A percentile compares a stretch with the other conserved stretches of the same genome.
Conservation (phyloP, 2,329 filamentous ascomycete species). For the Fusarium neocosmosporiellum region DNA sequence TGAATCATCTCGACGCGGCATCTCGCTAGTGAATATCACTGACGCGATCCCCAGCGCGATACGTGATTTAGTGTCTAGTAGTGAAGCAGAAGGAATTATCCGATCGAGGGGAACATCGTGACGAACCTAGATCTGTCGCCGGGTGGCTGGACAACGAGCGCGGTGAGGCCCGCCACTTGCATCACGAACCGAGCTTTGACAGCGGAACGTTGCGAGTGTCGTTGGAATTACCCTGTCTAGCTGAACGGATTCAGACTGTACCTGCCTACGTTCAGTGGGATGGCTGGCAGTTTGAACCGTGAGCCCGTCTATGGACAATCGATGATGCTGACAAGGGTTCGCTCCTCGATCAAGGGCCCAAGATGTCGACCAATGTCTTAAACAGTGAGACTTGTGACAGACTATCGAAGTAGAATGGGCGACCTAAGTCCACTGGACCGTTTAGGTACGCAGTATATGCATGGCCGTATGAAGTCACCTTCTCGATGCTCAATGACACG, state of each 20-base stretch:
- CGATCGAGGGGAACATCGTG: constrained; percentile 21
- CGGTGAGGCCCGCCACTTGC: constrained; percentile 1
- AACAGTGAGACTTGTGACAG: not conserved
- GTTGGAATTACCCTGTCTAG: not conserved
- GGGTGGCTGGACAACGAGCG: constrained; percentile 23
- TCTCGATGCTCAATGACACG: not conserved
- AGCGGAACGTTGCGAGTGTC: constrained; percentile 3
- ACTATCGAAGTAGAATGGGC: not conserved
- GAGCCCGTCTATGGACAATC: not conserved
- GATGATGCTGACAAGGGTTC: not conserved
- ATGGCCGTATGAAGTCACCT: not conserved
- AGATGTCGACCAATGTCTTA: not conserved
- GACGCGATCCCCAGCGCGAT: constrained; percentile 13
- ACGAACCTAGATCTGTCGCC: constrained; percentile 4
- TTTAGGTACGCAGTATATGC: not conserved
- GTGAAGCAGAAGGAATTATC: not conserved
- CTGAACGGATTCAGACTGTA: not conserved
- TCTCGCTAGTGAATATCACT: constrained; percentile 17
- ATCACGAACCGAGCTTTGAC: constrained; percentile 2
- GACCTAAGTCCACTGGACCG: not conserved
- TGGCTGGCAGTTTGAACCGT: not conserved
- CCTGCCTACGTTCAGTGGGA: not conserved
- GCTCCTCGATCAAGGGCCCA: not conserved
- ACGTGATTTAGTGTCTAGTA: not conserved
- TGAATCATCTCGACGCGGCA: constrained; percentile 35